These are phyloP conservation scores for Asparagopsis taxiformis DNA, from an alignment of 31 red algal species.

Conservation along the genomic window DNA sequence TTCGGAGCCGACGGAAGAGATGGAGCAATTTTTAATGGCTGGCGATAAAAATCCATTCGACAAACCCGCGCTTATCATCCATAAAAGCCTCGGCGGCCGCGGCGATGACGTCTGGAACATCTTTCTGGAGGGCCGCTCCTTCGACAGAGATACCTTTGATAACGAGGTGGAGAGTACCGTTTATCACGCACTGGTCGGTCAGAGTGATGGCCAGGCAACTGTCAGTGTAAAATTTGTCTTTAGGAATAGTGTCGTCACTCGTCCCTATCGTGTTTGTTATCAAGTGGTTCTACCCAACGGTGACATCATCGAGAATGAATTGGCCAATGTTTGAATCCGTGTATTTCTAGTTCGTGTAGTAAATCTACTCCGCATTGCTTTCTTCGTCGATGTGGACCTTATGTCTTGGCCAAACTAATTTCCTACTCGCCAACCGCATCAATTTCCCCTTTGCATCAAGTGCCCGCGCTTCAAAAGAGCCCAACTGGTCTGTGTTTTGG, in stretches of 20 bases:
- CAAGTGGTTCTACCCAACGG: conserved; percentile 62
- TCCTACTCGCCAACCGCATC: too few species aligned
- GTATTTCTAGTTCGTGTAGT: not conserved
- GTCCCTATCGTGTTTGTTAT: conserved; percentile 72
- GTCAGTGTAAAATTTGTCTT: conserved; percentile 66
- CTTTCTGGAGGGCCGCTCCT: conserved; percentile 67
- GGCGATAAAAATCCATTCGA: conserved; percentile 52
- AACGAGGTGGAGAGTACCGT: conserved; percentile 72
- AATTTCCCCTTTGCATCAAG: too few species aligned
- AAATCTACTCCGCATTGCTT: not conserved
- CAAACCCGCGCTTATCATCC: conserved; percentile 50
- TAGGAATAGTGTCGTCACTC: conserved; percentile 30
- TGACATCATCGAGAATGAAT: conserved; percentile 66
- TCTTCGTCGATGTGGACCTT: not conserved
- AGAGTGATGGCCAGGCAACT: not conserved
- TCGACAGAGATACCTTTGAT: conserved; percentile 60
- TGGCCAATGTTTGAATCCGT: conserved; percentile 49
- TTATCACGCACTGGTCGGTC: conserved; percentile 52
- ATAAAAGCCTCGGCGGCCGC: conserved; percentile 49
- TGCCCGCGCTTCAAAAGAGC: too few species aligned
- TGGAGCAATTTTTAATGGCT: conserved; percentile 50
- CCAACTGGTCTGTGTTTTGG: too few species aligned
- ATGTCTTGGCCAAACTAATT: too few species aligned
- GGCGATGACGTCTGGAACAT: conserved; percentile 63
- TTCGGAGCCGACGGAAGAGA: conserved; percentile 24